phyloP scores from a whole-genome alignment of 306 rosid species.

The Heteromeles arbutifolia region DNA sequence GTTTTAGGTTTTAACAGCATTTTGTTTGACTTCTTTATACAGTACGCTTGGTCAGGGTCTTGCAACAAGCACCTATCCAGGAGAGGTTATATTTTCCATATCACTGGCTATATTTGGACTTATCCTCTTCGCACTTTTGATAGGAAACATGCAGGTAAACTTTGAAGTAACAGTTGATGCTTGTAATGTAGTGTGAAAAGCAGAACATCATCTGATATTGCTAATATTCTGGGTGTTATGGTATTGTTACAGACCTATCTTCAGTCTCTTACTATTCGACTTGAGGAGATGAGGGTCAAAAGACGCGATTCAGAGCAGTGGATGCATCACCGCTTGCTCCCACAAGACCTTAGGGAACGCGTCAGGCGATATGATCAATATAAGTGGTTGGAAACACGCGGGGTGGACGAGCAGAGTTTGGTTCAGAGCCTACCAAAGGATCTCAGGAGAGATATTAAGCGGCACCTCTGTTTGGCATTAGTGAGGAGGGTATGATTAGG shows the following conservation, averaged over 20 bases:
- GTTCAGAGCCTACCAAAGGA: conserved; percentile 96
- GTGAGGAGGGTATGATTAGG: conserved; percentile 82
- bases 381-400: conserved; percentile 98
- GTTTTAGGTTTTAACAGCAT: neutral
- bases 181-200: neutral
- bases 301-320: conserved; percentile 99
- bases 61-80: conserved; percentile 81
- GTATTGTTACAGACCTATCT: conserved; percentile 78
- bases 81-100: conserved; percentile 91
- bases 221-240: conserved; percentile 23
- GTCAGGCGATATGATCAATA: conserved; percentile 97
- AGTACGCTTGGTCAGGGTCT: conserved; percentile 99
- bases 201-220: conserved; percentile 4
- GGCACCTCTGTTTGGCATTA: conserved; percentile 94
- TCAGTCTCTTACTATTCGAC: conserved; percentile 94
- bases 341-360: conserved; percentile 80
- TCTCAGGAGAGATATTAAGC: conserved; percentile 92
- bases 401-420: conserved; percentile 82
- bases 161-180: neutral
- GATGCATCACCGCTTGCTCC: conserved; percentile 99
- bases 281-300: conserved; percentile 98
- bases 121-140: conserved; percentile 94
- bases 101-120: conserved; percentile 82
- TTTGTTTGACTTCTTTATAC: conserved; percentile 24
- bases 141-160: conserved; percentile 98